Percentiles rank a stretch among this genome's conserved stretches.
phyloP scores from a whole-genome alignment of 2,329 filamentous ascomycete genomes.

The Cladosporium sphaerospermum region DNA sequence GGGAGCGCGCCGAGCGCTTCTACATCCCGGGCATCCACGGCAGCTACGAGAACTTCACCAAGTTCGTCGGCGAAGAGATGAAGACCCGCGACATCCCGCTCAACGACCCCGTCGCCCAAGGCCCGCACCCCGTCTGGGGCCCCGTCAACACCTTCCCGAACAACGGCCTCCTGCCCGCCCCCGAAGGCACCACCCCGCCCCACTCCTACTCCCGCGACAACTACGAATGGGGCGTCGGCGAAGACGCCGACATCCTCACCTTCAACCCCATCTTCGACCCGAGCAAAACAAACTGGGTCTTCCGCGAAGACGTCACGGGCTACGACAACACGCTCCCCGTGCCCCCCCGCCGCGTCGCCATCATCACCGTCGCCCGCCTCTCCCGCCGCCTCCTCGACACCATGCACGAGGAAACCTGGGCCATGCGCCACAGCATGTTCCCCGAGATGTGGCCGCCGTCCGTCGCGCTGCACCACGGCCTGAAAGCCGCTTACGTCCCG shows the following conservation, averaged over 20 bases:
- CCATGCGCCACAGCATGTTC: conserved; percentile 65
- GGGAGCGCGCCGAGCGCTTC: conserved; percentile 67
- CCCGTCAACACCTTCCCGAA: conserved; percentile 40
- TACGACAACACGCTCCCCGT: conserved; percentile 51
- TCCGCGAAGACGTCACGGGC: conserved; percentile 61
- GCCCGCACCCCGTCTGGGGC: conserved; percentile 60
- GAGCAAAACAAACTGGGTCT: conserved; percentile 65
- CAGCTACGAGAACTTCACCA: conserved; percentile 61
- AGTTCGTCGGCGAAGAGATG: conserved; percentile 55
- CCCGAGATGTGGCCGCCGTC: conserved; percentile 76
- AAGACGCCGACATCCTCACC: conserved; percentile 67
- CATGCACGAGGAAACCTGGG: conserved; percentile 71
- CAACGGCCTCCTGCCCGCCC: conserved; percentile 49
- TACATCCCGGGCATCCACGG: conserved; percentile 66
- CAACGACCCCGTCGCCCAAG: conserved; percentile 46
- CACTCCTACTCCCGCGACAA: conserved; percentile 54
- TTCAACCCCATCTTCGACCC: conserved; percentile 77
- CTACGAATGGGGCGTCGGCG: conserved; percentile 69
- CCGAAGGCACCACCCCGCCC: conserved; percentile 59
- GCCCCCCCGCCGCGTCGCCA: conserved; percentile 67
- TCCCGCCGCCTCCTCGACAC: conserved; percentile 65
- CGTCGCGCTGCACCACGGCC: conserved; percentile 66
- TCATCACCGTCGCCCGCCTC: conserved; percentile 68
- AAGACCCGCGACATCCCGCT: conserved; percentile 40
- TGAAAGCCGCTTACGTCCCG: conserved; percentile 72